A percentile compares a stretch with the other conserved stretches of the same genome.
These are phyloP conservation scores for Calocera cornea DNA, from an alignment of 768 basidiomycete species.

Conservation along the genomic window DNA sequence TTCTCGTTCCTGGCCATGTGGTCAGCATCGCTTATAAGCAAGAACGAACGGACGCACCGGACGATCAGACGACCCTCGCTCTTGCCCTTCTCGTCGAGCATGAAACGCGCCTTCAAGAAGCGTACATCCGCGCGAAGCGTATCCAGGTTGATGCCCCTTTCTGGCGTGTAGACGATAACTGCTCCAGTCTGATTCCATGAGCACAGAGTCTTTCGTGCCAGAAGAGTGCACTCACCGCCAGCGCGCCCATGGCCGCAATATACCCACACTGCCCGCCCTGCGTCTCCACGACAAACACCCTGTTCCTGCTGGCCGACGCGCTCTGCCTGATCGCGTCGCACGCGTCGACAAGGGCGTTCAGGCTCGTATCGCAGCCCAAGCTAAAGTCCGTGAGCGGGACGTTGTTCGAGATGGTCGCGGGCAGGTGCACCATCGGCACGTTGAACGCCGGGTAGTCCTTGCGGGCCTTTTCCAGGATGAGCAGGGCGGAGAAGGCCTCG, in stretches of 20 bases:
- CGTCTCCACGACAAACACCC: conserved; percentile 96
- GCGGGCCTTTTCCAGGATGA: conserved; percentile 66
- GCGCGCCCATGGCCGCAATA: conserved; percentile 85
- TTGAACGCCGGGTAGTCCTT: conserved; percentile 81
- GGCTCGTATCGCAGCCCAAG: conserved; percentile 88
- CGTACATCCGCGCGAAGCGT: conserved; percentile 69
- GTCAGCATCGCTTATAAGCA: conserved; percentile 6
- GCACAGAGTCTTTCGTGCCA: neutral
- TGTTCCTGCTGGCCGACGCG: conserved; percentile 85
- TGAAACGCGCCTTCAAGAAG: conserved; percentile 76
- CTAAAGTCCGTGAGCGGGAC: conserved; percentile 95
- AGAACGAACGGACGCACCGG: conserved; percentile 37
- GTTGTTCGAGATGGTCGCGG: conserved; percentile 95
- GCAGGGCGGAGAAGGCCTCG: conserved; percentile 75
- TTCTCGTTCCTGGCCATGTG: conserved; percentile 54
- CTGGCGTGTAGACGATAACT: conserved; percentile 85
- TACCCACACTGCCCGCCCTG: conserved; percentile 96
- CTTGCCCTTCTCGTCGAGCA: conserved; percentile 73
- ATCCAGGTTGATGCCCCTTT: conserved; percentile 74
- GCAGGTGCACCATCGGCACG: conserved; percentile 90
- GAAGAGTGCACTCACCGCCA: conserved; percentile 54
- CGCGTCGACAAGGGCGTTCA: conserved; percentile 94
- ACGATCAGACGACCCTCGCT: conserved; percentile 89
- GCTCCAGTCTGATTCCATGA: conserved; percentile 58
- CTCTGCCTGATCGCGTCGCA: conserved; percentile 99